phyloP scores from a whole-genome alignment of 495 filamentous ascomycete species.

The Penicillium antarcticum region DNA sequence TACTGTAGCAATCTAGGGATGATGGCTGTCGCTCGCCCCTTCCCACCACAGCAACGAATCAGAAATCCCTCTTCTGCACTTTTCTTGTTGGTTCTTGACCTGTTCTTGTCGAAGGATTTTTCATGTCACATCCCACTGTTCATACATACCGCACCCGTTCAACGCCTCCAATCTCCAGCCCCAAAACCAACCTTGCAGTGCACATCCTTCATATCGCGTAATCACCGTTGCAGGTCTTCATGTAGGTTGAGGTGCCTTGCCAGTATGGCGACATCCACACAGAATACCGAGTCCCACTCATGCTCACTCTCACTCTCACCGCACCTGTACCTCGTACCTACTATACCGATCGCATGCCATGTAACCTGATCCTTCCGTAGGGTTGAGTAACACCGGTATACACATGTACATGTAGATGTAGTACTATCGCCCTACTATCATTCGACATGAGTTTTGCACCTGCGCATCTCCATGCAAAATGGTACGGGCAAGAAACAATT shows the following conservation, averaged over 20 bases:
- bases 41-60: neutral
- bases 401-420: too few species aligned
- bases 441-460: too few species aligned
- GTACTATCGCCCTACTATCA: too few species aligned
- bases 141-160: neutral
- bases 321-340: too few species aligned
- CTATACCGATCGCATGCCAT: neutral
- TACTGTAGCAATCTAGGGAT: neutral
- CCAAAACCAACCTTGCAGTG: neutral
- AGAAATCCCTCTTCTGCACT: neutral
- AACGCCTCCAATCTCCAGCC: neutral
- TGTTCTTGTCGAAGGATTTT: neutral
- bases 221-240: too few species aligned
- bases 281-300: neutral
- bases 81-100: slow-evolving; percentile 1
- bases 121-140: neutral
- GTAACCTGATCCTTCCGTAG: neutral
- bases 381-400: too few species aligned
- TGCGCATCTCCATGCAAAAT: too few species aligned
- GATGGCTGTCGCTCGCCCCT: neutral
- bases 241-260: neutral
- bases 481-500: too few species aligned
- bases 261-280: neutral
- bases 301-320: neutral
- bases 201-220: neutral